Conservation (phyloP, 768 basidiomycete genomes). For the Lactifluus echinatus region DNA sequence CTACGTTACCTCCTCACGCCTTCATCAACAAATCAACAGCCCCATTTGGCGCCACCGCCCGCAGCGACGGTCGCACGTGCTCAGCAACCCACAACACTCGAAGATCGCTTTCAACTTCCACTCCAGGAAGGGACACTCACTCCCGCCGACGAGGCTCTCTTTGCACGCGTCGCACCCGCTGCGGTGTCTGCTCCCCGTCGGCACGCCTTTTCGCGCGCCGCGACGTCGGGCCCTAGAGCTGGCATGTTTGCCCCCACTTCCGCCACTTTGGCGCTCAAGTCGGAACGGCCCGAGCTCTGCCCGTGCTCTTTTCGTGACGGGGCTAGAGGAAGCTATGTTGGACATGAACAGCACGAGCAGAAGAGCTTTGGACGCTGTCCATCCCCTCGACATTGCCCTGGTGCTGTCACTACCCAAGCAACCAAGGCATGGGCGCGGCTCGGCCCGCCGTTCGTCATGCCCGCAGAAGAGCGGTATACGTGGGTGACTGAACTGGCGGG, state of each 20-base stretch:
- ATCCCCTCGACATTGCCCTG: slow-evolving; percentile 3
- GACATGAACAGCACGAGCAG: not conserved
- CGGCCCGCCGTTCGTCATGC: slow-evolving; percentile 15
- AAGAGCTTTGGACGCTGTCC: slow-evolving; percentile 16
- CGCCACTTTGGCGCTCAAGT: not conserved
- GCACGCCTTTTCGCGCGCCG: slow-evolving; percentile 14
- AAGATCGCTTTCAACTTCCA: slow-evolving; percentile 12
- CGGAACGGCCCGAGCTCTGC: not conserved
- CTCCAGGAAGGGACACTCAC: slow-evolving; percentile 15
- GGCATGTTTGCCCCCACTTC: not conserved
- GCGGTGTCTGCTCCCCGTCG: slow-evolving; percentile 11
- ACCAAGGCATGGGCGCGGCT: slow-evolving; percentile 4
- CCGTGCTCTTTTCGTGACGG: too few species aligned
- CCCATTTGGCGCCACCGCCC: not conserved
- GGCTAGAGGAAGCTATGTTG: not conserved
- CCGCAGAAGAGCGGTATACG: slow-evolving; percentile 15
- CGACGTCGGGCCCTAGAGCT: slow-evolving; percentile 6
- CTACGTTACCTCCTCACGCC: slow-evolving; percentile 18
- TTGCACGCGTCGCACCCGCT: slow-evolving; percentile 9
- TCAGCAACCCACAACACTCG: slow-evolving; percentile 6
- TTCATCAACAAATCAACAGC: not conserved
- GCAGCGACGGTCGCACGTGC: not conserved
- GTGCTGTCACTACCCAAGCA: not conserved
- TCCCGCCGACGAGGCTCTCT: slow-evolving; percentile 1
- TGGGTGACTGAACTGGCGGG: slow-evolving; percentile 18